Percentiles rank a stretch among this genome's conserved stretches.
phyloP scores from a whole-genome alignment of 2,329 filamentous ascomycete species.

The Corniculantispora saksenae region DNA sequence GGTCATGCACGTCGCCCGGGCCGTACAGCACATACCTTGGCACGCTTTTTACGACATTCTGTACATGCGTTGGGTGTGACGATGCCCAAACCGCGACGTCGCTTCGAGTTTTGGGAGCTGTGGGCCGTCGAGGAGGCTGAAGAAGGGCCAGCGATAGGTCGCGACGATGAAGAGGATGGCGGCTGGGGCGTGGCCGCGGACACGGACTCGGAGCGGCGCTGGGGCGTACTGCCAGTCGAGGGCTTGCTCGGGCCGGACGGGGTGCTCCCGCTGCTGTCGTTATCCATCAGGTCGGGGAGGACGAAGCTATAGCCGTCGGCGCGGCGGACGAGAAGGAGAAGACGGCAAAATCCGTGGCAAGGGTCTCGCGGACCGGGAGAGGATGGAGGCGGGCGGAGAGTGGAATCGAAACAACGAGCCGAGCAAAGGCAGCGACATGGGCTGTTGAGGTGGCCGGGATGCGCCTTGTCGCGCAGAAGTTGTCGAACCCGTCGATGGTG shows the following conservation, averaged over 20 bases:
- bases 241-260: constrained; percentile 32
- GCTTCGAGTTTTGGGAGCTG: constrained; percentile 45
- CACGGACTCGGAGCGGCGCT: constrained; percentile 22
- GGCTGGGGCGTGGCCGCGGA: constrained; percentile 19
- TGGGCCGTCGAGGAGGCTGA: constrained; percentile 20
- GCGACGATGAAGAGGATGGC: constrained; percentile 20
- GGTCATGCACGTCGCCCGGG: background rate
- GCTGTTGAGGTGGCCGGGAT: background rate
- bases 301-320: background rate
- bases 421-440: background rate
- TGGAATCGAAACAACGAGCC: background rate
- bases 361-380: background rate
- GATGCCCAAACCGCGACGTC: constrained; percentile 55
- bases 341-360: background rate
- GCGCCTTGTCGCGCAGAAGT: background rate
- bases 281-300: constrained; percentile 31
- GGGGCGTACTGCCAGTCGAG: constrained; percentile 37
- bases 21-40: constrained; percentile 47
- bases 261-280: constrained; percentile 32
- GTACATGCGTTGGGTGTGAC: constrained; percentile 63
- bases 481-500: background rate
- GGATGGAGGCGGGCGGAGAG: background rate
- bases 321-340: background rate
- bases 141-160: constrained; percentile 2
- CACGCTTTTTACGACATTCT: constrained; percentile 63